Evolutionary conservation across 2,329 filamentous ascomycete species (phyloP).

Genomic region (Nigrospora oryzae): DNA sequence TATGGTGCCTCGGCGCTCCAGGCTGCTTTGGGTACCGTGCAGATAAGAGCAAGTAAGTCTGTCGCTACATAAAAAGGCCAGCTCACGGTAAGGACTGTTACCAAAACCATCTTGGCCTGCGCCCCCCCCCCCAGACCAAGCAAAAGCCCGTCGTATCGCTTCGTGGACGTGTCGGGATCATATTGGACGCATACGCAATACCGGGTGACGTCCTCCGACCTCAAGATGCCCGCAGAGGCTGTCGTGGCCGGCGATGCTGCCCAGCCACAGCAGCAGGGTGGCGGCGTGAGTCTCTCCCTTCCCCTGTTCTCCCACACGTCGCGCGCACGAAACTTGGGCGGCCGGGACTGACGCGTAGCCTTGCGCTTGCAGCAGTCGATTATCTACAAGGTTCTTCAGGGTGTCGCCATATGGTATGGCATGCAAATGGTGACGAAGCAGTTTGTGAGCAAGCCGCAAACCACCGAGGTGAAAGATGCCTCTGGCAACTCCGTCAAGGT

Average conservation of each 20-base stretch:
- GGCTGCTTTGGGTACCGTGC: too few species aligned
- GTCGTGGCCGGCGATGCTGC: slow-evolving; percentile 19
- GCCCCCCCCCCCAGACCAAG: too few species aligned
- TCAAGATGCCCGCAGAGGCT: slow-evolving; percentile 24
- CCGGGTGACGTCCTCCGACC: neutral
- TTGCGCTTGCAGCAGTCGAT: slow-evolving; percentile 20
- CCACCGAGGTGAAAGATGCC: slow-evolving; percentile 39
- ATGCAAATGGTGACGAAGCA: slow-evolving; percentile 51
- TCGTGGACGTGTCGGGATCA: too few species aligned
- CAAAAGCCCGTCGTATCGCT: too few species aligned
- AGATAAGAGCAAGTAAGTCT: too few species aligned
- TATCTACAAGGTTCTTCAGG: slow-evolving; percentile 39
- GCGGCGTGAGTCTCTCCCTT: slow-evolving; percentile 14
- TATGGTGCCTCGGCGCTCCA: too few species aligned
- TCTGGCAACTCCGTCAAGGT: slow-evolving; percentile 44
- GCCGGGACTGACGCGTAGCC: slow-evolving; percentile 7
- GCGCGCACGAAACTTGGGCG: neutral
- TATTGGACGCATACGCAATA: too few species aligned
- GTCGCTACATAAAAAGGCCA: too few species aligned
- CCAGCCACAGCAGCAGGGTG: slow-evolving; percentile 15
- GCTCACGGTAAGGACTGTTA: too few species aligned
- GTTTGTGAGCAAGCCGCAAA: slow-evolving; percentile 38
- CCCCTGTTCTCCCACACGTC: neutral
- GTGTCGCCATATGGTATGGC: slow-evolving; percentile 47
- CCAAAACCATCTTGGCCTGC: too few species aligned